Base-by-base conservation (phyloP, 2,329 filamentous ascomycete species). In the Knufia petricola region DNA sequence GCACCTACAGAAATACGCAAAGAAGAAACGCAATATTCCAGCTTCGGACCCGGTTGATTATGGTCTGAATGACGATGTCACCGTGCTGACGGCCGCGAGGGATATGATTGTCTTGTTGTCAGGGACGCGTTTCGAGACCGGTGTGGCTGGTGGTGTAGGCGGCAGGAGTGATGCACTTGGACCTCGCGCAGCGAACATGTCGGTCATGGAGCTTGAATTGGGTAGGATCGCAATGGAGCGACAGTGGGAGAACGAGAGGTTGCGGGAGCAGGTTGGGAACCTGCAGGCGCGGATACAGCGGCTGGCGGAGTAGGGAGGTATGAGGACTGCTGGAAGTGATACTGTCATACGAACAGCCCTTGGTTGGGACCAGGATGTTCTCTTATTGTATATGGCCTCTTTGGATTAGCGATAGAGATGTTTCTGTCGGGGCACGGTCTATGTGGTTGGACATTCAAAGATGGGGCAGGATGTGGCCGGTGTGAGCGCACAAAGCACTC, bases 161-260 rank as follows among this genome's bases (percentile, higher is more conserved):
- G n/a, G n/a, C n/a, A n/a, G n/a, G n/a, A n/a, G n/a, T n/a, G 8
- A n/a, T 42, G n/a, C 20, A 13, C 23, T n/a, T 21, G 17, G 39
- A 24, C 13, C 24, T 26, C 23, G 6, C 21, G 37, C 15, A 6
- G 21, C 9, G n/a, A 15, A 26, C 3, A n/a, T 28, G 21, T 42
- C 39, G 8, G 9, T 13, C 7, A 42, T 42, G 39, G 39, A 42
- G 21, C 6, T 42, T 42, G 39, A 42, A 17, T 15, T 42, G 20
- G 21, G 39, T 3, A 23, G 39, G 39, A 42, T 42, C 21, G 39
- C 21, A 21, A 15, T 23, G 13, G 39, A 42, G 21, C 3, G 21
- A 20, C 39, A 42, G 39, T 15, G 20, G 39, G 39, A 24, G 21
- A 42, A 26, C 15, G 39, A 42, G 21, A 24, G 39, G 10, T 42